Conservation (phyloP, 495 filamentous ascomycete species). For the Podospora pseudocomata region DNA sequence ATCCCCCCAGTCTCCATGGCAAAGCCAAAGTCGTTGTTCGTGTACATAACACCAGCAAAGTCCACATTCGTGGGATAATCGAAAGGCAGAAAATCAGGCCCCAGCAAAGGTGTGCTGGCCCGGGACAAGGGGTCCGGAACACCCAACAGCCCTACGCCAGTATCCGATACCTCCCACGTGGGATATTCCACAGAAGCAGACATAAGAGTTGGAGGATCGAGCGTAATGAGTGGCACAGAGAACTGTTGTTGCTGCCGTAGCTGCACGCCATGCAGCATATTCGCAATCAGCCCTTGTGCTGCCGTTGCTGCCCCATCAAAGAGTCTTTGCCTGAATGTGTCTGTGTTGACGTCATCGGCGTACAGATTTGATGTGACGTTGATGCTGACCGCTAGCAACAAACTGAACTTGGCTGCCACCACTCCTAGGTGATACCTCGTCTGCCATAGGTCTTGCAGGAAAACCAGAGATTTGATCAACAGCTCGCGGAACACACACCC, state of each 20-base stretch:
- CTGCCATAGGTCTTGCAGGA: slow-evolving; percentile 12
- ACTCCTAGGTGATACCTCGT: slow-evolving; percentile 18
- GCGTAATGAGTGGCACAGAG: neutral
- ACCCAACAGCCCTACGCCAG: neutral
- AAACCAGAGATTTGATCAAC: slow-evolving; percentile 8
- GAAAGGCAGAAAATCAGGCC: slow-evolving; percentile 8
- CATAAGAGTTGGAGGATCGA: neutral
- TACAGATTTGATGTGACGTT: slow-evolving; percentile 15
- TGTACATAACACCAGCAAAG: neutral
- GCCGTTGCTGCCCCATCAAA: slow-evolving; percentile 14
- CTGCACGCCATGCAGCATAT: slow-evolving; percentile 17
- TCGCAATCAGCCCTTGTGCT: slow-evolving; percentile 5
- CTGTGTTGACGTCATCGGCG: neutral
- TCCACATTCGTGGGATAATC: slow-evolving; percentile 6
- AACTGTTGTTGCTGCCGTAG: slow-evolving; percentile 5
- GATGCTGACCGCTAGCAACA: slow-evolving; percentile 11
- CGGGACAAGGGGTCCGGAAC: neutral
- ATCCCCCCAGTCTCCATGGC: neutral
- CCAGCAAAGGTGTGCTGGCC: slow-evolving; percentile 8
- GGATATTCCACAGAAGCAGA: neutral
- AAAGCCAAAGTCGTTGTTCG: slow-evolving; percentile 1
- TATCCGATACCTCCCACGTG: neutral
- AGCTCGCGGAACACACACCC: slow-evolving; percentile 16
- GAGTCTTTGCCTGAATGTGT: neutral
- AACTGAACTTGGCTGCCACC: slow-evolving; percentile 12